phyloP scores from a whole-genome alignment of 148 eudicot species.

The Camellia granthamiana region DNA sequence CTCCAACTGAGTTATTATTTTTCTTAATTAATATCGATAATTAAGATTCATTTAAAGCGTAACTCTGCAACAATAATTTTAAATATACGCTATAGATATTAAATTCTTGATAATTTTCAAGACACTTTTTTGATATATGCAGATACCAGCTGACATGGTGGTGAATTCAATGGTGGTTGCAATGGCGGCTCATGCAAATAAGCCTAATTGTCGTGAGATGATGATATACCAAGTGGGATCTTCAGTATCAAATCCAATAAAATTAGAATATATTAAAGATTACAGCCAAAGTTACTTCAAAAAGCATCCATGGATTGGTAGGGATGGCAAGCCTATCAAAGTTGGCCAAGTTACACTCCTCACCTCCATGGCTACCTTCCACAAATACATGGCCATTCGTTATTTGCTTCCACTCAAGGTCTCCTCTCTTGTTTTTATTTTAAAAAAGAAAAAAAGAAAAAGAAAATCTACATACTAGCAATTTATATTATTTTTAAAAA shows the following conservation, averaged over 20 bases:
- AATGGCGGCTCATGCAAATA: constrained; percentile 49
- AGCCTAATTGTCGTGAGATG: neutral
- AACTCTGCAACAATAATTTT: neutral
- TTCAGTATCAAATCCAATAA: constrained; percentile 40
- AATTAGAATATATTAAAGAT: constrained; percentile 23
- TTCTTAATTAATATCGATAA: too few species aligned
- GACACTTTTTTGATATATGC: neutral
- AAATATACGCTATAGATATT: too few species aligned
- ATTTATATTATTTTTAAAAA: too few species aligned
- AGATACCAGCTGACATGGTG: constrained; percentile 80
- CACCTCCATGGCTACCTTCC: constrained; percentile 50
- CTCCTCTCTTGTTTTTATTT: neutral
- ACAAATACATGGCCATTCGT: constrained; percentile 41
- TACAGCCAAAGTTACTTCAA: constrained; percentile 35
- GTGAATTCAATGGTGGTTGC: constrained; percentile 68
- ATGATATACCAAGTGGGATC: constrained; percentile 53
- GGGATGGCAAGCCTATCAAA: constrained; percentile 51
- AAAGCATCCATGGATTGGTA: constrained; percentile 49
- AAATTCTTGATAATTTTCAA: neutral
- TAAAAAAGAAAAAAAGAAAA: too few species aligned
- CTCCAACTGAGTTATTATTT: too few species aligned
- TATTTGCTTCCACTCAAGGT: constrained; percentile 67
- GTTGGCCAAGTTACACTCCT: constrained; percentile 41
- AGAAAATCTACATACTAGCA: too few species aligned
- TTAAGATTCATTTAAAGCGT: too few species aligned